Evolutionary conservation across 2,329 filamentous ascomycete genomes (phyloP), one percentile per base, ranked within the genome.

Genomic region (Rutstroemia sp.): DNA sequence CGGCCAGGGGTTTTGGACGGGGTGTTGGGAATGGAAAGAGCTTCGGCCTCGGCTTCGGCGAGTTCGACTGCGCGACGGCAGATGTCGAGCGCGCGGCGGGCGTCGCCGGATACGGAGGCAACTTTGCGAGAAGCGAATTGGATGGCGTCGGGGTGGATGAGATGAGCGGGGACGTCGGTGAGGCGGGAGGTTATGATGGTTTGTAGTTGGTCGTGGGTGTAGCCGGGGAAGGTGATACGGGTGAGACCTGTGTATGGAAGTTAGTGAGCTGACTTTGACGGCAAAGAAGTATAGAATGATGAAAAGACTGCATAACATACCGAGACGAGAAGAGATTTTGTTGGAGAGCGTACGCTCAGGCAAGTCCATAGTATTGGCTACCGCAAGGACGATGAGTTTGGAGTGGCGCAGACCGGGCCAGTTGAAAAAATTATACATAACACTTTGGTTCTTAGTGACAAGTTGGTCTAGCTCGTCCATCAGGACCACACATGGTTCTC

Each of bases 391-490:
- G 70, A 99, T 96, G 46, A 99, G 79, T 49, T 92, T 84, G 54
- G 90, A 96, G 72, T 99, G 92, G 50, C 89, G 83, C 54, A 97
- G 77, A 10, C 90, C 88, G 4, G 94, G 94, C 94, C 94, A 99
- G 69, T 99, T 99, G 80, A 99, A 99, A 72, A 99, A 99, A 72
- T 99, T 99, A 75, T 99, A 99, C 94, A 99, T 99, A 73, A 99
- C 94, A n/a, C 90, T 92, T 71, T 99, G 95, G 67, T 96, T 97
- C 69, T 92, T 94, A 12, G 94, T 99, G 5, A 99, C 95, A 7
- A 99, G 81, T 73, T 99, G 94, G 70, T 99, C 94, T 49, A 99
- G 79, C 73, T 99, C 94, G 67, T 99, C 94, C 94, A 99, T 99
- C 51, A 99, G 75, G 2, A 99, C 94, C 14, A 99, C 94, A 69